phyloP scores from a whole-genome alignment of 2,329 filamentous ascomycete genomes.

The Talaromyces pinophilus region DNA sequence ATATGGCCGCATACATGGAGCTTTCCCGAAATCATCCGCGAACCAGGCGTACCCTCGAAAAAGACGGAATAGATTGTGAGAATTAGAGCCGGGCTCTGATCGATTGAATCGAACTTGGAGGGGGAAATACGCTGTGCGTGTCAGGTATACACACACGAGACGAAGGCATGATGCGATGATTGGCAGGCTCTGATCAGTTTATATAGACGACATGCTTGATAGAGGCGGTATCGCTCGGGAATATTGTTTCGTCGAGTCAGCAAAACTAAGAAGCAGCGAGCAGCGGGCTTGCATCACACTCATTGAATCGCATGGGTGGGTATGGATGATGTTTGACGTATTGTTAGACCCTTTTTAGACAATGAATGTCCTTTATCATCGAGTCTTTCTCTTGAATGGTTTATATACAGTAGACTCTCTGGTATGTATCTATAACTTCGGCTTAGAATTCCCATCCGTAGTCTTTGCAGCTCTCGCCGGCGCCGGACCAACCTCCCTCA shows the following conservation, averaged over 20 bases:
- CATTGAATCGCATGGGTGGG: background rate
- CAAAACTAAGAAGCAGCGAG: background rate
- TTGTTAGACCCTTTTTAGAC: background rate
- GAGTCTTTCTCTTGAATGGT: background rate
- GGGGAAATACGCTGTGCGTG: background rate
- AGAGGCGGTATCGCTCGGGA: too few species aligned
- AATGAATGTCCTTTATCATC: background rate
- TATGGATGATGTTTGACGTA: background rate
- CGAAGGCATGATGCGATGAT: background rate
- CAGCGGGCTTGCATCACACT: background rate
- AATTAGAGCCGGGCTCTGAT: background rate
- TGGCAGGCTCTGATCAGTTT: constrained; percentile 2
- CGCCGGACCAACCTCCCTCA: constrained; percentile 40
- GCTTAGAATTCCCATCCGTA: constrained; percentile 19
- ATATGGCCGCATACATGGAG: constrained; percentile 66
- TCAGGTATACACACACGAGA: background rate
- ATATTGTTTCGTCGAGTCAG: background rate
- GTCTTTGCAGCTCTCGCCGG: constrained; percentile 29
- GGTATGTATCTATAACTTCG: constrained; percentile 13
- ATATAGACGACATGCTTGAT: background rate
- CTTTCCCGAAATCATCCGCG: constrained; percentile 56
- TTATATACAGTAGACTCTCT: background rate
- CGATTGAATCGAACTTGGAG: background rate
- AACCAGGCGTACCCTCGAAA: constrained; percentile 13
- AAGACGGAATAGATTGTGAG: constrained; percentile 13